phyloP scores from a whole-genome alignment of 2,329 filamentous ascomycete species.

The Fusarium metavorans region DNA sequence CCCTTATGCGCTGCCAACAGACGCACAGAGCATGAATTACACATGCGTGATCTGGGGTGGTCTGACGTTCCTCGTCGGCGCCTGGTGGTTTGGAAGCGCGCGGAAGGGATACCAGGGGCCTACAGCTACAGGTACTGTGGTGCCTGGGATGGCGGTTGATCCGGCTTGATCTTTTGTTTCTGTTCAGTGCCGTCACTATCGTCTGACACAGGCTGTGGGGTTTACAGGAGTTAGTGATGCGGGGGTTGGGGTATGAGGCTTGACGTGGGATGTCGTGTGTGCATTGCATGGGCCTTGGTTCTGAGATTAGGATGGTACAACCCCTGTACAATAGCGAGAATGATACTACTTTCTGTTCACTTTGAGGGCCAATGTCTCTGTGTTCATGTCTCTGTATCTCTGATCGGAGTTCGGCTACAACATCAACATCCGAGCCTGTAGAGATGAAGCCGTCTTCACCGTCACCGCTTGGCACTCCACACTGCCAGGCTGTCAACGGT shows the following conservation, averaged over 20 bases:
- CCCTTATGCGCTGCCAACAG: constrained; percentile 60
- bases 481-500: background rate
- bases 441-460: background rate
- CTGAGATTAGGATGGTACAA: background rate
- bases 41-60: constrained; percentile 58
- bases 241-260: background rate
- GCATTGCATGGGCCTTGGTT: constrained; percentile 1
- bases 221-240: background rate
- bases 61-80: constrained; percentile 52
- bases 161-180: constrained; percentile 22
- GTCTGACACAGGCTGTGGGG: background rate
- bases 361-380: background rate
- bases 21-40: constrained; percentile 66
- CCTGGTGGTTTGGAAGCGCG: constrained; percentile 57
- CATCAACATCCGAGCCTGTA: background rate
- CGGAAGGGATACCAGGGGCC: constrained; percentile 43
- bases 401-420: background rate
- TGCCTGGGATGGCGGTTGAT: constrained; percentile 33
- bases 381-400: background rate
- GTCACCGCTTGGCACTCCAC: constrained; percentile 2
- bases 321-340: background rate
- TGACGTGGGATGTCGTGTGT: background rate
- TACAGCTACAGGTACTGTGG: constrained; percentile 36
- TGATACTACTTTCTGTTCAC: background rate
- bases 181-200: constrained; percentile 1